These are phyloP conservation scores for Aureobasidium sp. DNA, from an alignment of 2,329 filamentous ascomycete genomes.

Conservation along the genomic window DNA sequence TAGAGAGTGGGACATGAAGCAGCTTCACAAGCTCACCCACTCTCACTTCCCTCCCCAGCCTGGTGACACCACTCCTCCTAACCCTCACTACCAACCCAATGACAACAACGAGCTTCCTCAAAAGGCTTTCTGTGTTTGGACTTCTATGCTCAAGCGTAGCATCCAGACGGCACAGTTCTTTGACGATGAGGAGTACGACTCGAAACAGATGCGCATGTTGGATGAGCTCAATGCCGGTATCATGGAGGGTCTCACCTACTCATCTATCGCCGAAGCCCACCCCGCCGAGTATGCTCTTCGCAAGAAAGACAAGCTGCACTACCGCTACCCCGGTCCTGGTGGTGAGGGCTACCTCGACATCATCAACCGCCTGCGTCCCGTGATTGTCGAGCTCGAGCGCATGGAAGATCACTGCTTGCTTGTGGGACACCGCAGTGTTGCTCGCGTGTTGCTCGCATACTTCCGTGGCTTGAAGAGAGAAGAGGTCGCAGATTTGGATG, in stretches of 20 bases:
- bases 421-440: conserved; percentile 85
- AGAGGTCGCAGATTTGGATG: conserved; percentile 88
- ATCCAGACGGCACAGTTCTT: conserved; percentile 85
- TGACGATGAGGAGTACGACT: conserved; percentile 90
- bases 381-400: conserved; percentile 94
- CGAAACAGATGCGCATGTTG: conserved; percentile 96
- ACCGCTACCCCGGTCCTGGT: conserved; percentile 73
- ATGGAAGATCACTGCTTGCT: conserved; percentile 94
- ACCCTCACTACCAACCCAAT: conserved; percentile 65
- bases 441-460: conserved; percentile 87
- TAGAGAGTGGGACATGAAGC: conserved; percentile 71
- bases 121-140: conserved; percentile 82
- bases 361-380: conserved; percentile 87
- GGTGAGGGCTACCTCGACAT: conserved; percentile 96
- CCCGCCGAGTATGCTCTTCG: conserved; percentile 76
- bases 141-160: conserved; percentile 87
- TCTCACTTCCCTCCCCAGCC: conserved; percentile 82
- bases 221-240: conserved; percentile 90
- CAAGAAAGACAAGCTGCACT: conserved; percentile 79
- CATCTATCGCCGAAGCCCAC: conserved; percentile 71
- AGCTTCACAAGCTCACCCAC: conserved; percentile 66
- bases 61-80: conserved; percentile 88
- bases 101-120: conserved; percentile 24
- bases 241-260: conserved; percentile 93
- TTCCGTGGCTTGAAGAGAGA: conserved; percentile 88